Base-by-base conservation (phyloP, 1,139 yeast genomes). In the Blastobotrys persicus region DNA sequence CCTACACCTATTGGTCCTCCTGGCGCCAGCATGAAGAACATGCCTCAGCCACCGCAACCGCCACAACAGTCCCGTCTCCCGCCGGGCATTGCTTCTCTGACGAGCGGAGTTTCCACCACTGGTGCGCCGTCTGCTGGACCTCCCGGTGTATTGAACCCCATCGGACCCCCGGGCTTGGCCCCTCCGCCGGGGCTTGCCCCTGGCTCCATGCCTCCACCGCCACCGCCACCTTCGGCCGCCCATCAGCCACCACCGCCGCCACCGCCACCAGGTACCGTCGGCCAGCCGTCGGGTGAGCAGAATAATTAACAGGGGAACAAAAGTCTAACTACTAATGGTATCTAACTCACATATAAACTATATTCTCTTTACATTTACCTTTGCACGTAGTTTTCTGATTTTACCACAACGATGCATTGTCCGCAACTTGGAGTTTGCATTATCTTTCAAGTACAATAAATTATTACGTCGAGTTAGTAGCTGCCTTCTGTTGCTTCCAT, bases 401-500 rank as follows among this genome's bases (percentile, higher is more conserved):
- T 41, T 26, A n/a, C n/a, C n/a, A n/a, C n/a, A n/a, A n/a, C n/a
- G n/a, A n/a, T n/a, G n/a, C 3, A 31, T 31, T 31, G 33, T 14
- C 13, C 34, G 13, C 13, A 13, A 31, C 12, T 31, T 31, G 7
- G 13, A n/a, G n/a, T n/a, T n/a, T n/a, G n/a, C n/a, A n/a, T n/a
- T n/a, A n/a, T n/a, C n/a, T n/a, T n/a, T n/a, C n/a, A n/a, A n/a
- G n/a, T n/a, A n/a, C n/a, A 11, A 17, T 37, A 23, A n/a, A 17
- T 16, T 16, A 26, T n/a, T 26, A 19, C 2, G 35, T 6, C 9
- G 28, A 23, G 9, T 23, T 23, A 23, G 28, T 9, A 23, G 28
- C 28, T 23, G 28, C 33, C 34, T 41, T 19, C 42, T 52, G 40
- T 31, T 45, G 48, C 42, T 65, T 70, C 91, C 88, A 85, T 63